These are phyloP conservation scores for Centella asiatica DNA, from an alignment of 129 eudicot genomes.

Conservation along the genomic window DNA sequence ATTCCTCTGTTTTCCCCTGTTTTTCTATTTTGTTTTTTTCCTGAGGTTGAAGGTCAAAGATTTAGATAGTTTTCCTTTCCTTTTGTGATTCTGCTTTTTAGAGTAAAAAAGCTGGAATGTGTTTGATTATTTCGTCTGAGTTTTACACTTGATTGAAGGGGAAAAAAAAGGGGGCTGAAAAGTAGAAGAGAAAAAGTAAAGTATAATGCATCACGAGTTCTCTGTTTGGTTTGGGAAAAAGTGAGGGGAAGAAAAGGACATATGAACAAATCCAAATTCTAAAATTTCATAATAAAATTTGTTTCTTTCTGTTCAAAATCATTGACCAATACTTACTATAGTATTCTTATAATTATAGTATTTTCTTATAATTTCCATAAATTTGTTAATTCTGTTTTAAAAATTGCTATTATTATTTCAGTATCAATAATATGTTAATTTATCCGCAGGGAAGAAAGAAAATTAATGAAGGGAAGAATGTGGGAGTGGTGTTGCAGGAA, in stretches of 20 bases:
- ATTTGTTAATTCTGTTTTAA: neutral
- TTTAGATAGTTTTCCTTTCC: neutral
- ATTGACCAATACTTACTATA: too few species aligned
- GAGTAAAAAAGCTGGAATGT: neutral
- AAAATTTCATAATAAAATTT: constrained; percentile 1
- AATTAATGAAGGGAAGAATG: constrained; percentile 63
- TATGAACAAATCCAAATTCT: neutral
- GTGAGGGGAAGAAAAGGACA: neutral
- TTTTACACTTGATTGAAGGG: too few species aligned
- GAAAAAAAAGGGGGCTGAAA: neutral
- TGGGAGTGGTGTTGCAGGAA: constrained; percentile 51
- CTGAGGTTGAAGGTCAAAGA: too few species aligned
- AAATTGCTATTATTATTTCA: too few species aligned
- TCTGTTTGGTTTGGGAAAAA: neutral
- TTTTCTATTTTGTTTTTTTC: too few species aligned
- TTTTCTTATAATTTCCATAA: neutral
- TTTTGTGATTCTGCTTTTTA: neutral
- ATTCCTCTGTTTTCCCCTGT: too few species aligned
- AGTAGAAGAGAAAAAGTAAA: neutral
- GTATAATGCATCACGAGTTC: neutral
- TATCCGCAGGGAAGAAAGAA: constrained; percentile 61
- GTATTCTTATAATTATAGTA: too few species aligned
- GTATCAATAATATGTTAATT: neutral
- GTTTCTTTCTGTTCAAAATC: neutral
- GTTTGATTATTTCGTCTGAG: neutral